phyloP scores from a whole-genome alignment of 23 red algal genomes.

The Agarophyton chilense region DNA sequence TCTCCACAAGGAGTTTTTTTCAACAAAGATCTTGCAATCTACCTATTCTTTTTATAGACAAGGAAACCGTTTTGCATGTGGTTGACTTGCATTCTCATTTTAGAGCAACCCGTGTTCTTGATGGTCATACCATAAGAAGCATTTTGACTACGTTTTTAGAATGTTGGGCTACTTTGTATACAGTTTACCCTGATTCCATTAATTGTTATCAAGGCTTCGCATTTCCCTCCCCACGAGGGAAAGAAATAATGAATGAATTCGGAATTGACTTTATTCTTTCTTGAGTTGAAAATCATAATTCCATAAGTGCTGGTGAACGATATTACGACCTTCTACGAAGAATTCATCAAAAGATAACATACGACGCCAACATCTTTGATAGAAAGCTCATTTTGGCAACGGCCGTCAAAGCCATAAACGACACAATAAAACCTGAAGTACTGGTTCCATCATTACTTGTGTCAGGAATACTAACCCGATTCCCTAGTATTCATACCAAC shows the following conservation, averaged over 20 bases:
- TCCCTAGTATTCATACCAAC: background rate
- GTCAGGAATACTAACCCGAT: background rate
- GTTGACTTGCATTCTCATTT: background rate
- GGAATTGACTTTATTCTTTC: background rate
- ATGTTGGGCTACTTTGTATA: slow-evolving; percentile 9
- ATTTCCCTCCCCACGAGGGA: slow-evolving; percentile 1
- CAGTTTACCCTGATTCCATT: background rate
- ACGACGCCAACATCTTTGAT: background rate
- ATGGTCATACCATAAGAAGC: background rate
- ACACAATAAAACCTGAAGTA: background rate
- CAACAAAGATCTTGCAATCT: slow-evolving; percentile 6
- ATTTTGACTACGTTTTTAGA: background rate
- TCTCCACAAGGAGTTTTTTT: background rate
- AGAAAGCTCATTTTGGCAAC: background rate
- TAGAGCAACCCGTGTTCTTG: background rate
- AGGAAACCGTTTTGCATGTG: background rate
- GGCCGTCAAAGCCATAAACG: slow-evolving; percentile 22
- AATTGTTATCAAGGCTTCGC: background rate
- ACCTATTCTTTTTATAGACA: background rate
- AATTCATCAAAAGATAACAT: background rate
- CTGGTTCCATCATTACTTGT: slow-evolving; percentile 22
- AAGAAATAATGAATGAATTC: background rate
- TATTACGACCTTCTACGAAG: background rate
- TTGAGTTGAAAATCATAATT: slow-evolving; percentile 17
- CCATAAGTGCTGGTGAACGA: background rate